Base-by-base conservation (phyloP, 805 yeast species). In the Cyberlindnera samutprakarnensis region DNA sequence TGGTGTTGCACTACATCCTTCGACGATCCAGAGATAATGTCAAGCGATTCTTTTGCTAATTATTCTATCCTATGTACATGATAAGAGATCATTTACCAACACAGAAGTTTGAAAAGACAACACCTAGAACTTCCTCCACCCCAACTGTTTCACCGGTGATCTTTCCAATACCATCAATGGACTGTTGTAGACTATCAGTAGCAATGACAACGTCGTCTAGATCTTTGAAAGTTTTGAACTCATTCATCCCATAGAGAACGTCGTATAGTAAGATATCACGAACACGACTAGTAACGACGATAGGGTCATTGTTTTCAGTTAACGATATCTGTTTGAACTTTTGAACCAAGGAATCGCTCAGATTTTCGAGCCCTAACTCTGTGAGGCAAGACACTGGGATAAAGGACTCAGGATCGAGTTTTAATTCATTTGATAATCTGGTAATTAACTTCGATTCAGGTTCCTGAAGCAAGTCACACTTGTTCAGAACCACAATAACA, bases 141-240 rank as follows among this genome's bases (percentile, higher is more conserved):
- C 94, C 95, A 11, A 90, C 75, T 0, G 85, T 72, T 24, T 83
- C 82, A 1, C 97, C 98, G 0, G 96, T 88, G 17, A 92, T 82
- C 48, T 78, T 83, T 0, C 96, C 96, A 23, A 92, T 81, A 0
- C 96, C 96, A 11, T 80, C 86, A 14, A 80, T 75, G 1, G 95
- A 76, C 30, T 69, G 69, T 30, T 70, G 69, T 24, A 92, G 62
- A 34, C 81, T 78, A 38, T 90, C 95, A 1, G 84, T 62, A 0
- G 95, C 94, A 23, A 86, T 53, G 0, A 85, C 90, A 2, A 86
- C 74, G 43, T 88, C 96, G 25, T 72, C 72, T 13, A 62, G 55
- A 4, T 66, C 59, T 32, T 64, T 68, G 50, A 68, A 68, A 2
- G 49, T 35, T 13, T 68, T 49, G 48, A 83, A 86, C 37, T 75